Conservation (phyloP, 192 early-diverging fungal genomes). For the Diversispora eburnea region DNA sequence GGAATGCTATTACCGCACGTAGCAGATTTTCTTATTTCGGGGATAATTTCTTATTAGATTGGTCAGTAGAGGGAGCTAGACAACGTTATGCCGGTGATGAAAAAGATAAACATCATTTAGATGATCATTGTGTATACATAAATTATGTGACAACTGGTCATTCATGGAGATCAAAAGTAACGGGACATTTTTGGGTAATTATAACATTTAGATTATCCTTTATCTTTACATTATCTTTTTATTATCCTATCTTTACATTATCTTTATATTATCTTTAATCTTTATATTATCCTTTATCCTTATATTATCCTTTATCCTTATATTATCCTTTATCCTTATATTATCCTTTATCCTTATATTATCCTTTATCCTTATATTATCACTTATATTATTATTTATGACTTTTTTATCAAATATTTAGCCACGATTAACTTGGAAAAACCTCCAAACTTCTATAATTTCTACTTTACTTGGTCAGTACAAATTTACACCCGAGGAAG, state of each 20-base stretch:
- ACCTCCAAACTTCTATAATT: neutral
- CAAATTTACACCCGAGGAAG: slow-evolving; percentile 8
- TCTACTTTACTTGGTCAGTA: slow-evolving; percentile 20
- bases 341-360: no score
- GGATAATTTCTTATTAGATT: slow-evolving; percentile 28
- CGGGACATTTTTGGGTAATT: slow-evolving; percentile 16
- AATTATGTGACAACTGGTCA: slow-evolving; percentile 19
- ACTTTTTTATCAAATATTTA: neutral
- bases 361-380: neutral
- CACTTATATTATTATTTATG: neutral
- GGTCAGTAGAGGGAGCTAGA: slow-evolving; percentile 26
- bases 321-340: neutral
- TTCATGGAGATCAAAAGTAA: slow-evolving; percentile 23
- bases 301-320: neutral
- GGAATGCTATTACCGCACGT: slow-evolving; percentile 16
- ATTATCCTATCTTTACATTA: no score
- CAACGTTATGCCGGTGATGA: slow-evolving; percentile 16
- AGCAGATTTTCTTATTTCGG: slow-evolving; percentile 19
- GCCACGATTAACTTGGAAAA: slow-evolving; percentile 19
- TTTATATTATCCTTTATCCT: no score
- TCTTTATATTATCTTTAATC: no score
- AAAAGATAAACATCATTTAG: slow-evolving; percentile 8
- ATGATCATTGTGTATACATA: slow-evolving; percentile 21
- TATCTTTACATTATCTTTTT: neutral
- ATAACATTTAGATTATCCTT: no score